Evolutionary conservation across 805 yeast genomes (phyloP).

Genomic region (Suhomyces xylopsoci): DNA sequence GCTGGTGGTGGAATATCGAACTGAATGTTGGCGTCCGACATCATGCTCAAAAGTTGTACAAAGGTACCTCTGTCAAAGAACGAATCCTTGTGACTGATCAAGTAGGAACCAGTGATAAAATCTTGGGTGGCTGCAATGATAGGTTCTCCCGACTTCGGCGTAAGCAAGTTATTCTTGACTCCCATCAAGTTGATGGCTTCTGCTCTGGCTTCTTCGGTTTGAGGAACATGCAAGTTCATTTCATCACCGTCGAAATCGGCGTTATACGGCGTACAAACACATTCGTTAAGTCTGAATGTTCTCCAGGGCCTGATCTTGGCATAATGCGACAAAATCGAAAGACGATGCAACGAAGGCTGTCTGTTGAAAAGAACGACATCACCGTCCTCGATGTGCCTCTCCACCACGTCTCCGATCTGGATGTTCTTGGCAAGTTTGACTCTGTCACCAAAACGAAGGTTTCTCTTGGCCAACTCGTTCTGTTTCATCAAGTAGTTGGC

Average conservation of each 20-base stretch:
- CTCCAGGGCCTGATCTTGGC: conserved; percentile 98
- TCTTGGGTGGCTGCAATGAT: conserved; percentile 99
- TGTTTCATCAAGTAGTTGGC: conserved; percentile 87
- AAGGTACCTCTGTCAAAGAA: conserved; percentile 86
- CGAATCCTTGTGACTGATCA: conserved; percentile 89
- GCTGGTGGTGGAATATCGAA: conserved; percentile 97
- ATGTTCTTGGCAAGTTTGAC: conserved; percentile 70
- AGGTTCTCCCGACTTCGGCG: conserved; percentile 98
- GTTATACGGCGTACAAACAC: conserved; percentile 98
- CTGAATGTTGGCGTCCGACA: conserved; percentile 87
- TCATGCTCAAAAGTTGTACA: conserved; percentile 82
- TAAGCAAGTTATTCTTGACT: conserved; percentile 87
- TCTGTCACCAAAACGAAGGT: conserved; percentile 85
- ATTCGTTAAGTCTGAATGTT: conserved; percentile 92
- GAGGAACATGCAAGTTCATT: conserved; percentile 98
- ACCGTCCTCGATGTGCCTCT: conserved; percentile 95
- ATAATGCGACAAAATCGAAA: conserved; percentile 90
- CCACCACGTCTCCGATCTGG: conserved; percentile 88
- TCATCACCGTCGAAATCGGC: conserved; percentile 99
- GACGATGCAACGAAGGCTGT: conserved; percentile 95
- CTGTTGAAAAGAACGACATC: conserved; percentile 94
- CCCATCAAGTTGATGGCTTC: conserved; percentile 99
- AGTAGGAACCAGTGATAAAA: conserved; percentile 93
- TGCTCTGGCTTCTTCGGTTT: conserved; percentile 97
- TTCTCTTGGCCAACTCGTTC: conserved; percentile 82